Percentiles rank a stretch among this genome's conserved stretches.
phyloP scores from a whole-genome alignment of 352 stramenopile genomes.

The Globisporangium perplexum region DNA sequence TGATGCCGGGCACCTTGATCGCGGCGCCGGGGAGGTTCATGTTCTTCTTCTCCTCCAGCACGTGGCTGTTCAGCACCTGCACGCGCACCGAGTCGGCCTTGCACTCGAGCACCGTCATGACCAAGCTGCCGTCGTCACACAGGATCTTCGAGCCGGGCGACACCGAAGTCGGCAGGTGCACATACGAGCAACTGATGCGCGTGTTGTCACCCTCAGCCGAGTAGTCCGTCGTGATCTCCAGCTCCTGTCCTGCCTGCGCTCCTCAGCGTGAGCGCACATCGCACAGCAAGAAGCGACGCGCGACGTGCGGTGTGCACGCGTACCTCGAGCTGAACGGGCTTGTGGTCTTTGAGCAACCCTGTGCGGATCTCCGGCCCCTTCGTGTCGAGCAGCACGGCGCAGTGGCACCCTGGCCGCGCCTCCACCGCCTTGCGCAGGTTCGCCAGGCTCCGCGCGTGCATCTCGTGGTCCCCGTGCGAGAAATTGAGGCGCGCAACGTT shows the following conservation, averaged over 20 bases:
- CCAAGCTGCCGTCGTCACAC: slow-evolving; percentile 93
- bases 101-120: slow-evolving; percentile 89
- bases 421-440: slow-evolving; percentile 87
- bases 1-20: slow-evolving; percentile 91
- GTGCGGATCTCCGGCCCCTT: slow-evolving; percentile 97
- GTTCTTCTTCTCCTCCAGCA: slow-evolving; percentile 96
- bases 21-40: slow-evolving; percentile 94
- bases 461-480: slow-evolving; percentile 97
- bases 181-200: slow-evolving; percentile 93
- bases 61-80: slow-evolving; percentile 78
- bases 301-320: neutral
- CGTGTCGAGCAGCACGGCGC: slow-evolving; percentile 95
- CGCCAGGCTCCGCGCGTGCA: slow-evolving; percentile 80
- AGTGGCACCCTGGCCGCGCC: slow-evolving; percentile 65
- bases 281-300: no score
- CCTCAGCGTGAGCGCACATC: neutral
- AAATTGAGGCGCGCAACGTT: slow-evolving; percentile 99
- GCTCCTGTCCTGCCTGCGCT: slow-evolving; percentile 50
- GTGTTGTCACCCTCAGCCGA: slow-evolving; percentile 60
- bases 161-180: slow-evolving; percentile 90
- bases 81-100: slow-evolving; percentile 69
- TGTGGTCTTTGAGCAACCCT: slow-evolving; percentile 70
- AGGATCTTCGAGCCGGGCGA: slow-evolving; percentile 92
- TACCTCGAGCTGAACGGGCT: slow-evolving; percentile 59
- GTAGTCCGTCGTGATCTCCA: slow-evolving; percentile 92